Evolutionary conservation across 495 filamentous ascomycete genomes (phyloP).

Genomic region (Barbatosphaeria neglecta): DNA sequence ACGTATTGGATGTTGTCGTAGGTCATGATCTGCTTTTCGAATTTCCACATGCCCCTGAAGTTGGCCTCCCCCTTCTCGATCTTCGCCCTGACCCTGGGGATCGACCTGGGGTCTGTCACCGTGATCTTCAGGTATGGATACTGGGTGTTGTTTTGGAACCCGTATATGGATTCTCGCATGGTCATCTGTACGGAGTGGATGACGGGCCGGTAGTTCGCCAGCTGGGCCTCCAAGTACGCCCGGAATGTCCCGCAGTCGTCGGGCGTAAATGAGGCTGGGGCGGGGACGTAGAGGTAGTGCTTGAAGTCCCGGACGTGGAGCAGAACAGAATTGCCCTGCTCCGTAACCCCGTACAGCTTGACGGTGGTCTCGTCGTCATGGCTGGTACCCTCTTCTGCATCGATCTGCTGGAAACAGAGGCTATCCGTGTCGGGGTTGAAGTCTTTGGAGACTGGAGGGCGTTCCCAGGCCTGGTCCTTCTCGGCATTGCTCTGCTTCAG

Average conservation of each 20-base stretch:
- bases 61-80: constrained; percentile 72
- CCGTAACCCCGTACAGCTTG: constrained; percentile 95
- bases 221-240: constrained; percentile 60
- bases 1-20: constrained; percentile 95
- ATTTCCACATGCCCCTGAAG: constrained; percentile 83
- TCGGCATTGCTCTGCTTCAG: constrained; percentile 78
- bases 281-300: constrained; percentile 91
- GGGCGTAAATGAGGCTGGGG: constrained; percentile 67
- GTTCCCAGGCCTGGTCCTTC: constrained; percentile 87
- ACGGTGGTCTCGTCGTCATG: constrained; percentile 60
- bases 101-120: constrained; percentile 74
- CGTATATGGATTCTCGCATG: constrained; percentile 78
- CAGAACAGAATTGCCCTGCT: constrained; percentile 83
- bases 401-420: constrained; percentile 89
- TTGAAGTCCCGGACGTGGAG: constrained; percentile 92
- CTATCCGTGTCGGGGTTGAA: constrained; percentile 62
- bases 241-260: constrained; percentile 66
- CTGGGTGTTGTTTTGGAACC: constrained; percentile 84
- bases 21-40: constrained; percentile 61
- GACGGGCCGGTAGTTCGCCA: constrained; percentile 48
- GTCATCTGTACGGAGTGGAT: constrained; percentile 63
- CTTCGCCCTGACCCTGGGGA: constrained; percentile 54
- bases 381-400: constrained; percentile 78
- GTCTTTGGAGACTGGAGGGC: constrained; percentile 54
- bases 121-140: constrained; percentile 89